Evolutionary conservation across 495 filamentous ascomycete genomes (phyloP).

Genomic region (Aspergillus bridgeri): DNA sequence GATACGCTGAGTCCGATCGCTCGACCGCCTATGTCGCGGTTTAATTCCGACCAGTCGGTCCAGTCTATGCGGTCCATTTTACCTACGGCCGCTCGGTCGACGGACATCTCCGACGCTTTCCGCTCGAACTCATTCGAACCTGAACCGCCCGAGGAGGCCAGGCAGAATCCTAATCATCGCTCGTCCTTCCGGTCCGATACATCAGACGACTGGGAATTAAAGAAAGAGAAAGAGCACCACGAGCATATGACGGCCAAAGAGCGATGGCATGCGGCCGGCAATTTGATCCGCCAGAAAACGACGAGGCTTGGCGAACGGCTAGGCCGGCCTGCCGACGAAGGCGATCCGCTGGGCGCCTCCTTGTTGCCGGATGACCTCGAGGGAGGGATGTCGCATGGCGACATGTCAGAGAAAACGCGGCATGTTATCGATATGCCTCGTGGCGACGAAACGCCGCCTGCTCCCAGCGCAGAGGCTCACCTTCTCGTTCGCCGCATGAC

Average conservation of each 20-base stretch:
- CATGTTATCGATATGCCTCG: conserved; percentile 15
- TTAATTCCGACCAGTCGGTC: conserved; percentile 18
- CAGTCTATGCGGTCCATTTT: conserved; percentile 13
- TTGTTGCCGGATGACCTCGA: conserved; percentile 36
- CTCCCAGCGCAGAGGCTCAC: conserved; percentile 40
- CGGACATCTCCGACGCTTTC: conserved; percentile 4
- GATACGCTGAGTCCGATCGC: background rate
- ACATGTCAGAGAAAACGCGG: conserved; percentile 23
- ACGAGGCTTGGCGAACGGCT: conserved; percentile 31
- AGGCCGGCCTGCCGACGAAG: conserved; percentile 39
- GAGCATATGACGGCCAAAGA: conserved; percentile 20
- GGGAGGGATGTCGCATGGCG: conserved; percentile 20
- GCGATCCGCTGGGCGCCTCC: conserved; percentile 33
- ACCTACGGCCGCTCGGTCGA: conserved; percentile 8
- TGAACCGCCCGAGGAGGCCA: background rate
- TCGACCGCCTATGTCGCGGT: conserved; percentile 14
- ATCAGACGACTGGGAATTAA: conserved; percentile 19
- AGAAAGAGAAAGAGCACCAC: conserved; percentile 11
- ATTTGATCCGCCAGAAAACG: conserved; percentile 38
- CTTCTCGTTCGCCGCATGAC: conserved; percentile 43
- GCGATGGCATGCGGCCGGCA: conserved; percentile 32
- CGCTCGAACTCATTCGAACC: background rate
- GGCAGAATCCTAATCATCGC: background rate
- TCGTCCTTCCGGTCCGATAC: background rate
- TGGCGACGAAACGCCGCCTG: conserved; percentile 21